phyloP scores from a whole-genome alignment of 306 rosid genomes.

The Cucurbita moschata region DNA sequence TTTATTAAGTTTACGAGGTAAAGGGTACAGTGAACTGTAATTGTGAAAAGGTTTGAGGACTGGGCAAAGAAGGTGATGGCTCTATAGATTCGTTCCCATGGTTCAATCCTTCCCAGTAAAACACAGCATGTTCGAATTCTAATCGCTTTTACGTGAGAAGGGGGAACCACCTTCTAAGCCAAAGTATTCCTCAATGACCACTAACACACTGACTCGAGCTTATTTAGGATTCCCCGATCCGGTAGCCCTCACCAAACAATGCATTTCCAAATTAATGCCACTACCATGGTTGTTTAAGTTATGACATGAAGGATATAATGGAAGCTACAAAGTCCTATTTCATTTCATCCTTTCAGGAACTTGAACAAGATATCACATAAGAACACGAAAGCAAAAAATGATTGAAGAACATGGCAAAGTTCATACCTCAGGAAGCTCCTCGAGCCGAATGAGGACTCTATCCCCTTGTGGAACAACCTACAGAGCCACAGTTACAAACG shows the following conservation, averaged over 20 bases:
- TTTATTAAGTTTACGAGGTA: background rate
- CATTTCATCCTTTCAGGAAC: background rate
- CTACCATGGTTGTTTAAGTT: background rate
- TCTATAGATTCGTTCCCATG: background rate
- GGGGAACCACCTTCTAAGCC: too few relatives aligned
- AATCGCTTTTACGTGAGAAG: background rate
- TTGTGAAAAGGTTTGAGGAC: background rate
- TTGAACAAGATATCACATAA: background rate
- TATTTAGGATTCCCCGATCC: too few relatives aligned
- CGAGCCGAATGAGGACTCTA: conserved; percentile 82
- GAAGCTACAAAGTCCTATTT: background rate
- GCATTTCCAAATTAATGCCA: background rate
- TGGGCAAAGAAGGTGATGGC: background rate
- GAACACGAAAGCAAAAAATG: background rate
- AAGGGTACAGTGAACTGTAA: background rate
- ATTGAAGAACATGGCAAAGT: background rate
- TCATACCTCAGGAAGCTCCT: conserved; percentile 47
- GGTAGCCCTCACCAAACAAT: too few relatives aligned
- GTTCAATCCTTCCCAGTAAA: background rate
- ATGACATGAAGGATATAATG: background rate
- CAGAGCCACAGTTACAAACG: background rate
- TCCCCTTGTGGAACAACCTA: conserved; percentile 95
- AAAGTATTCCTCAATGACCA: too few relatives aligned
- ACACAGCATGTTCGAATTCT: background rate
- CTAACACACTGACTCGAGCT: too few relatives aligned